Conservation (phyloP, 2,329 filamentous ascomycete species). For the Colletotrichum liaoningense region DNA sequence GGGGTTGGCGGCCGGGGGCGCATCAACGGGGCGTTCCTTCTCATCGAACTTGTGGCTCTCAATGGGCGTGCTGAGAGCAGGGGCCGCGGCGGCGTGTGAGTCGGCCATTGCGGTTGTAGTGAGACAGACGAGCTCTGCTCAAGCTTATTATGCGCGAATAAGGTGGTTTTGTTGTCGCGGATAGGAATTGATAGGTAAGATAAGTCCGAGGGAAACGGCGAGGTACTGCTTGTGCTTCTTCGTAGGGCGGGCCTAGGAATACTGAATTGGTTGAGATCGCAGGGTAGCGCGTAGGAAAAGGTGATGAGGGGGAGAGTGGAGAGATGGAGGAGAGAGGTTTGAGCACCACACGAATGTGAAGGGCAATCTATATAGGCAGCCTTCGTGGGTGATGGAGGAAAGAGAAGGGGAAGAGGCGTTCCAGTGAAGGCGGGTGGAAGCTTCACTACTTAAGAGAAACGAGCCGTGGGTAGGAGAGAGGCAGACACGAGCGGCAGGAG, state of each 20-base stretch:
- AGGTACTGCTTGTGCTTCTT: constrained; percentile 28
- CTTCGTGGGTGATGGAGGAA: constrained; percentile 40
- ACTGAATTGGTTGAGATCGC: constrained; percentile 30
- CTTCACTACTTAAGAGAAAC: constrained; percentile 37
- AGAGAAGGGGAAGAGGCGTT: constrained; percentile 29
- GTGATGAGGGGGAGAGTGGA: constrained; percentile 31
- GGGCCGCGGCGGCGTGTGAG: constrained; percentile 61
- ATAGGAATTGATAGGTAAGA: constrained; percentile 22
- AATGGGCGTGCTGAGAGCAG: constrained; percentile 72
- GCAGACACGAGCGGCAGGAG: constrained; percentile 7
- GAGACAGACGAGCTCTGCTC: constrained; percentile 36
- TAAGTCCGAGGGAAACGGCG: constrained; percentile 17
- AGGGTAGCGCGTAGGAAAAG: constrained; percentile 35
- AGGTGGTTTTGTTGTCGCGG: constrained; percentile 16
- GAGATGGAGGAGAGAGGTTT: constrained; percentile 29
- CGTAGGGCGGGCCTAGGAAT: constrained; percentile 36
- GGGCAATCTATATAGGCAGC: constrained; percentile 37
- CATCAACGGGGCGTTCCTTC: constrained; percentile 60
- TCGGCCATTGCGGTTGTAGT: constrained; percentile 62
- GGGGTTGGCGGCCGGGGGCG: constrained; percentile 49
- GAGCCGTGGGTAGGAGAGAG: constrained; percentile 18
- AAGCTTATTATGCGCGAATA: constrained; percentile 32
- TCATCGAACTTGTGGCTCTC: constrained; percentile 75
- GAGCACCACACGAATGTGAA: constrained; percentile 39
- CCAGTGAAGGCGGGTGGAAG: constrained; percentile 30